Base-by-base conservation (phyloP, 2,329 filamentous ascomycete genomes). In the Macroventuria anomochaeta region DNA sequence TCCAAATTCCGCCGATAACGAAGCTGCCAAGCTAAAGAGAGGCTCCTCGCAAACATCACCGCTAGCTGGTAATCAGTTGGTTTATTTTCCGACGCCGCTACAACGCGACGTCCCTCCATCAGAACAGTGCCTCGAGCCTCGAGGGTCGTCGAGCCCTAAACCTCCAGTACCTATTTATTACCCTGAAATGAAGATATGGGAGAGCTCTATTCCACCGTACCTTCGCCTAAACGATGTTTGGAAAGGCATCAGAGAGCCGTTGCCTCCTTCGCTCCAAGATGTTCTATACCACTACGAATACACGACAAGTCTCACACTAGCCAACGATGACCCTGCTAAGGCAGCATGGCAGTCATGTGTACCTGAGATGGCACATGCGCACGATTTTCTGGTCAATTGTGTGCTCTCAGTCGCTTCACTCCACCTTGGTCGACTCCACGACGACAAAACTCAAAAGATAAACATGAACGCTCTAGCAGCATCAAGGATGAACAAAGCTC, bases 321-420 rank as follows among this genome's bases (percentile, higher is more conserved):
- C 67, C 3, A 59, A 47, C 7, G 64, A 70, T 11, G 67, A 68
- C 20, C 65, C 68, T 5, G 70, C 67, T 8, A 70, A 73, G 52
- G 57, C 61, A 40, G 70, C 68, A 10, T 74, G 71, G 71, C 67
- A 69, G 15, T 46, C 59, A 10, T 58, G 55, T 41, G 54, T 78
- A 7, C 71, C 70, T 11, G 70, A 73, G 37, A 54, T 79, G 38
- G 79, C 78, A 7, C 71, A 75, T 10, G 67, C 71, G 1, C 75
- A 79, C 53, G 67, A 75, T 2, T 81, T 77, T 40, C 66, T 81
- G 7, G 62, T 80, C 7, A 76, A 80, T 54, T 76, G 76, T 34
- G 71, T 81, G 5, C 64, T 81, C 0, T 76, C 79, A 2, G 63
- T 81, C 12, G 73, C 79, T 11, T 78, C 78, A 2, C 67, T 81